phyloP scores from a whole-genome alignment of 2,329 filamentous ascomycete species.

The Cladorrhinum sp. region DNA sequence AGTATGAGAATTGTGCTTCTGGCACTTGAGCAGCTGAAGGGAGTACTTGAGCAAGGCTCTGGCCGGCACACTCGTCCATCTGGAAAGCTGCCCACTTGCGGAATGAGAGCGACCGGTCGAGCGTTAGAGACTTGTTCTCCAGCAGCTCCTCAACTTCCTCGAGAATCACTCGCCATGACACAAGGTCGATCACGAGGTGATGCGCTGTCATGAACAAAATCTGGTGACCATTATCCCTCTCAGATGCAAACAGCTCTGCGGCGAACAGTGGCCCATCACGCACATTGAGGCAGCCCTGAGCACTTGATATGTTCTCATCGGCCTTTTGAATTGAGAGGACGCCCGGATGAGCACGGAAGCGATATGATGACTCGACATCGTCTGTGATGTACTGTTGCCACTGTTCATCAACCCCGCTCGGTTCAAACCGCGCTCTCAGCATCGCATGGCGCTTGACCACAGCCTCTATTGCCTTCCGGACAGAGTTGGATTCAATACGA shows the following conservation, averaged over 20 bases:
- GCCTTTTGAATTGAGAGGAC: neutral
- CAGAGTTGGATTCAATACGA: conserved; percentile 12
- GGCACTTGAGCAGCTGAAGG: conserved; percentile 13
- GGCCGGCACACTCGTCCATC: conserved; percentile 28
- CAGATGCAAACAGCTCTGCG: conserved; percentile 23
- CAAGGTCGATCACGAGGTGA: conserved; percentile 42
- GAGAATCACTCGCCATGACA: conserved; percentile 45
- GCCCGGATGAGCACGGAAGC: conserved; percentile 17
- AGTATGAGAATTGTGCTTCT: conserved; percentile 24
- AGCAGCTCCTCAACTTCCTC: conserved; percentile 43
- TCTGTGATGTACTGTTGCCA: conserved; percentile 29
- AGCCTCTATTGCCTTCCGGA: conserved; percentile 26
- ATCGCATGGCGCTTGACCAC: conserved; percentile 36
- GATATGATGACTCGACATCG: conserved; percentile 22
- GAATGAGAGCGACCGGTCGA: conserved; percentile 32
- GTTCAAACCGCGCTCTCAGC: conserved; percentile 36
- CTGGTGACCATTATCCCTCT: conserved; percentile 22
- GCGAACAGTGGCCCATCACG: conserved; percentile 28
- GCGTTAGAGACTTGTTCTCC: conserved; percentile 14
- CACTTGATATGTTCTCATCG: conserved; percentile 25
- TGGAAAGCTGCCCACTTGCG: conserved; percentile 39
- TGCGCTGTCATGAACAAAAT: conserved; percentile 34
- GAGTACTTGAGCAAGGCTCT: conserved; percentile 9
- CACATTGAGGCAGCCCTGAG: conserved; percentile 27
- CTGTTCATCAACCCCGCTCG: conserved; percentile 18